Evolutionary conservation across 495 filamentous ascomycete species (phyloP).

Genomic region (Hyaloscypha bicolor): DNA sequence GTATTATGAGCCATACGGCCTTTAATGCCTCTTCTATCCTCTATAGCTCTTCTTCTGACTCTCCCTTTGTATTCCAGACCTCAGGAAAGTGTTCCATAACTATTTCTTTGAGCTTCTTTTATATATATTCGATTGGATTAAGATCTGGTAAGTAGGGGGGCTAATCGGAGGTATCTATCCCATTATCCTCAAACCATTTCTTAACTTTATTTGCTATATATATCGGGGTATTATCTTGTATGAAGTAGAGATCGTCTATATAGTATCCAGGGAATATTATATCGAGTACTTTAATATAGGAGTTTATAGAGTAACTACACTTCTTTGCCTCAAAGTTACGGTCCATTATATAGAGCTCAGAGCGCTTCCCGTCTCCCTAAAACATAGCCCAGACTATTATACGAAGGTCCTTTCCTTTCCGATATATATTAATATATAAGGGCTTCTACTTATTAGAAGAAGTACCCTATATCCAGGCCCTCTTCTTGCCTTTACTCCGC

Average conservation of each 20-base stretch:
- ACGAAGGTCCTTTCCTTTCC: background rate
- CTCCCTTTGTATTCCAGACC: too few relatives aligned
- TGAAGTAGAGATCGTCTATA: background rate
- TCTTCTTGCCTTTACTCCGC: background rate
- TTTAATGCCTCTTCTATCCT: too few relatives aligned
- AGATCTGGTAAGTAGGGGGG: conserved; percentile 20
- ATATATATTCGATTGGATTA: conserved; percentile 17
- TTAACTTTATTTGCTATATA: conserved; percentile 5
- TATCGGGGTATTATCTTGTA: conserved; percentile 2
- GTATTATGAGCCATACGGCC: too few relatives aligned
- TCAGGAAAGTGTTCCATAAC: too few relatives aligned
- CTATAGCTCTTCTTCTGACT: too few relatives aligned
- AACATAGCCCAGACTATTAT: too few relatives aligned
- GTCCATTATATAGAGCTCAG: too few relatives aligned
- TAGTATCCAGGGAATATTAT: background rate
- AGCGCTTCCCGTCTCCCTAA: background rate
- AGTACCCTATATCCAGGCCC: background rate
- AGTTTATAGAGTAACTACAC: too few relatives aligned
- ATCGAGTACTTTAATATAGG: too few relatives aligned
- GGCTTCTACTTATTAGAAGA: background rate
- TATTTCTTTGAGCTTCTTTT: too few relatives aligned
- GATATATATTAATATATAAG: background rate
- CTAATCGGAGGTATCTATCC: conserved; percentile 10
- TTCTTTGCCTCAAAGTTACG: too few relatives aligned
- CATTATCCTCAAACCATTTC: conserved; percentile 8